phyloP scores from a whole-genome alignment of 1,139 yeast species.

The Yamadazyma diddensiae region DNA sequence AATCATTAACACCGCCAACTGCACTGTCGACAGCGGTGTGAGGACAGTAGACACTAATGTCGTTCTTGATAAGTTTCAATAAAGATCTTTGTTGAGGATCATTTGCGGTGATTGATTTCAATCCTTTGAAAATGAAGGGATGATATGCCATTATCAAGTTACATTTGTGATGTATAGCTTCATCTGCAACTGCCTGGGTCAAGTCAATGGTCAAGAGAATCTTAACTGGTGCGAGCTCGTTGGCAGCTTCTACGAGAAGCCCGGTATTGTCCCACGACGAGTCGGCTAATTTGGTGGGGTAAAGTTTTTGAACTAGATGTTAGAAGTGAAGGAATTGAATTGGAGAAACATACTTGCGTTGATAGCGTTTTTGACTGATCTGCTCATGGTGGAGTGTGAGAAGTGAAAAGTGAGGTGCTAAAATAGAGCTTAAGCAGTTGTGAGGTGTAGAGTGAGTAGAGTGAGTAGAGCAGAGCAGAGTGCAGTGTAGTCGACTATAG shows the following conservation, averaged over 20 bases:
- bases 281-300: slow-evolving; percentile 78
- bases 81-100: slow-evolving; percentile 84
- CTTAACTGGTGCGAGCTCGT: slow-evolving; percentile 26
- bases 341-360: slow-evolving; percentile 34
- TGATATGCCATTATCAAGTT: slow-evolving; percentile 81
- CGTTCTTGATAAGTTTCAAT: slow-evolving; percentile 66
- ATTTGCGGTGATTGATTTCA: slow-evolving; percentile 64
- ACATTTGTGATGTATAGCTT: slow-evolving; percentile 58
- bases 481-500: no score
- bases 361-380: slow-evolving; percentile 45
- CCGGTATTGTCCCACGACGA: slow-evolving; percentile 94
- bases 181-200: slow-evolving; percentile 80
- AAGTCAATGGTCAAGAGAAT: slow-evolving; percentile 80
- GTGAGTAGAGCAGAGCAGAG: no score
- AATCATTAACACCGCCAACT: slow-evolving; percentile 87
- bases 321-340: neutral
- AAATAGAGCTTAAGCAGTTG: no score
- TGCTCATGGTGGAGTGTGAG: slow-evolving; percentile 30
- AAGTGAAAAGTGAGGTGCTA: no score
- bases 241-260: slow-evolving; percentile 64
- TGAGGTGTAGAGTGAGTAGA: no score
- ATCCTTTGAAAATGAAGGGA: slow-evolving; percentile 89
- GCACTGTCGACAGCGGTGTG: slow-evolving; percentile 97
- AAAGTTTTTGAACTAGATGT: slow-evolving; percentile 55
- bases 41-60: slow-evolving; percentile 87